These are phyloP conservation scores for Fusarium avenaceum DNA, from an alignment of 2,329 filamentous ascomycete species.

Conservation along the genomic window DNA sequence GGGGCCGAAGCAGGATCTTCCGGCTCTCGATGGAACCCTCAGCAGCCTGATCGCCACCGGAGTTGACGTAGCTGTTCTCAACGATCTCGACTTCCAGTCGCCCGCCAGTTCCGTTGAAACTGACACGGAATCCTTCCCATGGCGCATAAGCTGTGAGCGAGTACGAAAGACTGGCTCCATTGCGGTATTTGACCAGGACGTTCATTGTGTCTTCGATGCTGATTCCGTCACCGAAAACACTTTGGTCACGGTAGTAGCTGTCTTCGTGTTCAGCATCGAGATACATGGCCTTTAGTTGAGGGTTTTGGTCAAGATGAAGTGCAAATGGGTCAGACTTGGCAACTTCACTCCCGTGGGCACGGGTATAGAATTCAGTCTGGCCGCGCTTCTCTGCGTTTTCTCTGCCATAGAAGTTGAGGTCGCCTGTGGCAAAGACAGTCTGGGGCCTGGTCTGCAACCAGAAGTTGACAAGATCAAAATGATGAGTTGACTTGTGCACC, in stretches of 20 bases:
- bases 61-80: conserved; percentile 73
- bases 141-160: conserved; percentile 72
- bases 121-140: conserved; percentile 71
- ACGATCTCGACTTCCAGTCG: conserved; percentile 72
- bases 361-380: conserved; percentile 63
- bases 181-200: conserved; percentile 69
- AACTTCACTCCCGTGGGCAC: conserved; percentile 64
- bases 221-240: conserved; percentile 73
- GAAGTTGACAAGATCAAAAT: conserved; percentile 74
- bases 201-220: conserved; percentile 76
- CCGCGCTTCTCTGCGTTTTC: conserved; percentile 72
- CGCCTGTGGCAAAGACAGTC: conserved; percentile 70
- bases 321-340: conserved; percentile 71
- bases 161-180: conserved; percentile 70
- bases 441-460: conserved; percentile 69
- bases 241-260: conserved; percentile 72
- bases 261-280: conserved; percentile 74
- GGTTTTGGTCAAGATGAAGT: conserved; percentile 65
- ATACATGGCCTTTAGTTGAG: conserved; percentile 70
- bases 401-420: conserved; percentile 70
- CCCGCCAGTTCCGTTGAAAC: conserved; percentile 70
- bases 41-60: conserved; percentile 68
- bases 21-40: conserved; percentile 67
- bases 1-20: conserved; percentile 63
- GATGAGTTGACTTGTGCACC: conserved; percentile 74